These are phyloP conservation scores for Lachnellula arida DNA, from an alignment of 2,329 filamentous ascomycete genomes.

Conservation along the genomic window DNA sequence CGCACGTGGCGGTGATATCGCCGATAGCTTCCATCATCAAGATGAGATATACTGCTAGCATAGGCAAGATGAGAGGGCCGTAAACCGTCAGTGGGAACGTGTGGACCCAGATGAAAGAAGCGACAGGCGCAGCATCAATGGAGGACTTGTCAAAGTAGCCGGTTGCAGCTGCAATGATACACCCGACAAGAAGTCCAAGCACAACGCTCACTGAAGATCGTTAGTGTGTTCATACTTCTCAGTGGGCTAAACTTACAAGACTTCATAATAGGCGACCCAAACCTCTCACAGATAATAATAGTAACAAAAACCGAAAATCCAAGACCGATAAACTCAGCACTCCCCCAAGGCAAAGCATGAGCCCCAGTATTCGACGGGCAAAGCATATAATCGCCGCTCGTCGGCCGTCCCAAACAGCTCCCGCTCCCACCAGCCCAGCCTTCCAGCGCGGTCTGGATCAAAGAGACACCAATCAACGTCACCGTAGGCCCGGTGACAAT, in stretches of 20 bases:
- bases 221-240: not conserved
- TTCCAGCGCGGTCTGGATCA: slow-evolving; percentile 68
- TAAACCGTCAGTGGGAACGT: slow-evolving; percentile 71
- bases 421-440: slow-evolving; percentile 76
- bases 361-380: slow-evolving; percentile 67
- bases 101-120: slow-evolving; percentile 73
- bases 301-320: slow-evolving; percentile 77
- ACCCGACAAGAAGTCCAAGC: slow-evolving; percentile 68
- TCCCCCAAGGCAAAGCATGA: slow-evolving; percentile 71
- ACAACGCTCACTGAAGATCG: slow-evolving; percentile 46
- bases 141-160: slow-evolving; percentile 73
- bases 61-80: slow-evolving; percentile 66
- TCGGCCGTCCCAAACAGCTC: slow-evolving; percentile 45
- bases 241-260: slow-evolving; percentile 14
- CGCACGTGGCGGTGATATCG: slow-evolving; percentile 76
- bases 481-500: slow-evolving; percentile 71
- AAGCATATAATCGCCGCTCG: slow-evolving; percentile 49
- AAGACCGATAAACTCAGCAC: slow-evolving; percentile 71
- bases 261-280: slow-evolving; percentile 81
- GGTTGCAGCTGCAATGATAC: slow-evolving; percentile 71
- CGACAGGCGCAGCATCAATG: slow-evolving; percentile 67
- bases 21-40: slow-evolving; percentile 76
- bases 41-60: slow-evolving; percentile 67
- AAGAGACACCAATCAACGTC: slow-evolving; percentile 67
- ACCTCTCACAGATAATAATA: slow-evolving; percentile 76